These are phyloP conservation scores for Dictyostelium brefeldianum DNA, from an alignment of 78 protist genomes.

Conservation along the genomic window DNA sequence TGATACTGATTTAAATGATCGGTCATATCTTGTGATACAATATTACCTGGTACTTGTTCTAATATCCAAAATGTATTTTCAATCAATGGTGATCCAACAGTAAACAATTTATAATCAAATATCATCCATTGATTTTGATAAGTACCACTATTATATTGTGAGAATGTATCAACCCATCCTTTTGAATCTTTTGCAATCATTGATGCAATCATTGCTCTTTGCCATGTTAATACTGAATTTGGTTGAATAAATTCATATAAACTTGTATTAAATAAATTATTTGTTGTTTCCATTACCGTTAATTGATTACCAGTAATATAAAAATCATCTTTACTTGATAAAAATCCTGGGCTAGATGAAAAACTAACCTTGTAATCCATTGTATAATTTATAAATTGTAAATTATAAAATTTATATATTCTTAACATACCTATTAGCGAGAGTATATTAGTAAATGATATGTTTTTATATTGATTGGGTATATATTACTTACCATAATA, in stretches of 20 bases:
- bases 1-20: slow-evolving; percentile 50
- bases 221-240: slow-evolving; percentile 79
- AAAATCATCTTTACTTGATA: slow-evolving; percentile 36
- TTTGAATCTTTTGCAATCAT: slow-evolving; percentile 53
- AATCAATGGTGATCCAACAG: slow-evolving; percentile 63
- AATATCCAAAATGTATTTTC: slow-evolving; percentile 76
- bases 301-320: slow-evolving; percentile 37
- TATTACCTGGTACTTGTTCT: slow-evolving; percentile 94
- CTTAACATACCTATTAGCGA: slow-evolving; percentile 25
- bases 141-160: slow-evolving; percentile 83
- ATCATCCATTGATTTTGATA: slow-evolving; percentile 92
- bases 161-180: slow-evolving; percentile 78
- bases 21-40: slow-evolving; percentile 63
- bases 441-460: no score
- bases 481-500: slow-evolving; percentile 45
- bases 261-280: slow-evolving; percentile 55
- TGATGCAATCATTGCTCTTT: slow-evolving; percentile 84
- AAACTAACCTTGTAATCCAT: neutral
- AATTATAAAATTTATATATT: slow-evolving; percentile 21
- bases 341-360: slow-evolving; percentile 26
- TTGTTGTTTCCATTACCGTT: slow-evolving; percentile 81
- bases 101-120: slow-evolving; percentile 86
- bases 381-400: neutral
- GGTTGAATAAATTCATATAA: slow-evolving; percentile 61
- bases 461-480: no score